These are phyloP conservation scores for Guadua angustifolia DNA, from an alignment of 176 grass and related monocot species.

Conservation along the genomic window DNA sequence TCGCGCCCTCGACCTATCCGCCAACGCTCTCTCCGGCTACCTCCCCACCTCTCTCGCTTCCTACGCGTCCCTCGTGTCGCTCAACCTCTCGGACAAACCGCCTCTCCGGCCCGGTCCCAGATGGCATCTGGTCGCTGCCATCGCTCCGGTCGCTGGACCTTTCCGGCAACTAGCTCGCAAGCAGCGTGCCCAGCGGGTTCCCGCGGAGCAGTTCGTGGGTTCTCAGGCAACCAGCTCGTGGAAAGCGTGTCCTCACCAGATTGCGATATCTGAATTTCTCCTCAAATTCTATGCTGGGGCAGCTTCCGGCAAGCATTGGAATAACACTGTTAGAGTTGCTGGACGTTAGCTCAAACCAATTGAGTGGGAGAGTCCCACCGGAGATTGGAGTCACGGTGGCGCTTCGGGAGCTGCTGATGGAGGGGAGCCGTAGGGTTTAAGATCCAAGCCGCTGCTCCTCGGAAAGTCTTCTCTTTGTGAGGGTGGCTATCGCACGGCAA, in stretches of 20 bases:
- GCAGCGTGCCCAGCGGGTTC: conserved; percentile 59
- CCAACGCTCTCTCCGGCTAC: conserved; percentile 58
- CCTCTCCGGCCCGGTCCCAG: conserved; percentile 57
- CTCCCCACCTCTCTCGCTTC: conserved; percentile 48
- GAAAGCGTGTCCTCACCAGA: conserved; percentile 26
- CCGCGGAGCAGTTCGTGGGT: conserved; percentile 46
- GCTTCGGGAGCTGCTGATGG: conserved; percentile 52
- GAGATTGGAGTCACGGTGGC: conserved; percentile 52
- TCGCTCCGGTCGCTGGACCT: conserved; percentile 69
- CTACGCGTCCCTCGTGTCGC: conserved; percentile 51
- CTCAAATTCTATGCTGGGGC: conserved; percentile 57
- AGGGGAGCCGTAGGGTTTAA: conserved; percentile 36
- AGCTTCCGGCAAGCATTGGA: conserved; percentile 59
- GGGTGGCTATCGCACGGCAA: no score
- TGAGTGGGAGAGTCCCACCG: conserved; percentile 54
- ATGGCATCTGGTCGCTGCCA: conserved; percentile 62
- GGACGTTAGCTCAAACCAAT: conserved; percentile 60
- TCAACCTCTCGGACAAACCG: conserved; percentile 77
- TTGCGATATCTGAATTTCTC: conserved; percentile 67
- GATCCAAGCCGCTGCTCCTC: no score
- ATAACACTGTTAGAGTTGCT: conserved; percentile 59
- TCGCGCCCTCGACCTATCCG: conserved; percentile 57
- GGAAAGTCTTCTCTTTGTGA: no score
- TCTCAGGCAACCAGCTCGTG: no score
- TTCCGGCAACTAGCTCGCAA: conserved; percentile 61